Evolutionary conservation across 495 filamentous ascomycete species (phyloP).

Genomic region (Massariosphaeria phaeospora): DNA sequence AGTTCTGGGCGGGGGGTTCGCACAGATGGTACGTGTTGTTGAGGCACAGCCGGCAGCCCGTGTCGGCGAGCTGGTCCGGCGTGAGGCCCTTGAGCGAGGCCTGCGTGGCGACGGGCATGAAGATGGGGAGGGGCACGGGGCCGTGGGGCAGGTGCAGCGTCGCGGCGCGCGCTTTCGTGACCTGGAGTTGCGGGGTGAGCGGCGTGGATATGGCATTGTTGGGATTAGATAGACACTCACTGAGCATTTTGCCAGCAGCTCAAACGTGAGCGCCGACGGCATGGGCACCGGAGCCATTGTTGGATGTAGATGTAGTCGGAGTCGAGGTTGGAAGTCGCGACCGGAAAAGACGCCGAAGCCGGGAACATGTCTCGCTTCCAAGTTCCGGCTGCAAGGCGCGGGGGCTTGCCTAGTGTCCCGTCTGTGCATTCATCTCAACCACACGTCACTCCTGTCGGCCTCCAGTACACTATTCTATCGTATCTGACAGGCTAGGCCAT

Average conservation of each 20-base stretch:
- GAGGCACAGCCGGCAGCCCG: slow-evolving; percentile 83
- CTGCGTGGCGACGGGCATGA: slow-evolving; percentile 99
- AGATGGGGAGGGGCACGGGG: slow-evolving; percentile 79
- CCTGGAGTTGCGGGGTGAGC: slow-evolving; percentile 55
- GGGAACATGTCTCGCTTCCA: no score
- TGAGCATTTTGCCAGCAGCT: slow-evolving; percentile 76
- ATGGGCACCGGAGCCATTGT: slow-evolving; percentile 44
- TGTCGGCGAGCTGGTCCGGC: slow-evolving; percentile 81
- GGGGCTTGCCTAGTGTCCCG: no score
- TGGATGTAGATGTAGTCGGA: background rate
- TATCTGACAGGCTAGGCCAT: no score
- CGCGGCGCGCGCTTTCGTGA: slow-evolving; percentile 91
- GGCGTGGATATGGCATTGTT: background rate
- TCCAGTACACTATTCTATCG: no score
- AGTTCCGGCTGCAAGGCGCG: no score
- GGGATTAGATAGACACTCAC: slow-evolving; percentile 48
- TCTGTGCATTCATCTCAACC: no score
- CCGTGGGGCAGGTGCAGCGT: slow-evolving; percentile 87
- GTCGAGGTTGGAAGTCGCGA: background rate
- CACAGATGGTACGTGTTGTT: slow-evolving; percentile 95
- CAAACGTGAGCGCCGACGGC: slow-evolving; percentile 75
- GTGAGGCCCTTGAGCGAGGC: slow-evolving; percentile 92
- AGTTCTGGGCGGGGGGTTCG: background rate
- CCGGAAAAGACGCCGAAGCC: background rate
- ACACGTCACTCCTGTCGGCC: no score